Evolutionary conservation across 176 grass and related monocot genomes (phyloP).

Genomic region (Areca catechu): DNA sequence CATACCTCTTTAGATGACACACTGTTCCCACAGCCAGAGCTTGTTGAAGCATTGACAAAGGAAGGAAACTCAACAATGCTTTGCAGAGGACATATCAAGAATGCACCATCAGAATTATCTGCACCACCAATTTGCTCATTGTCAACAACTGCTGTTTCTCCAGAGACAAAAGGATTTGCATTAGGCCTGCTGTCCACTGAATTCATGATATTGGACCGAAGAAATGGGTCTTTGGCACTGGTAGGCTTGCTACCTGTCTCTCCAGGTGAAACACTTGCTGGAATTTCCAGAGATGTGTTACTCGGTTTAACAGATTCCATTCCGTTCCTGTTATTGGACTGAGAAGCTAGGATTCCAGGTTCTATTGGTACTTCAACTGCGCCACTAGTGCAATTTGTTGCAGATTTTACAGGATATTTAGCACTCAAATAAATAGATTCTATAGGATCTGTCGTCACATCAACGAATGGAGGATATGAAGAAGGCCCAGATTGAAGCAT

Average conservation of each 20-base stretch:
- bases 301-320: not conserved
- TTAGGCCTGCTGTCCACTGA: not conserved
- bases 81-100: not conserved
- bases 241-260: not conserved
- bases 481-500: too few relatives aligned
- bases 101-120: constrained; percentile 20
- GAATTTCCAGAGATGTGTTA: not conserved
- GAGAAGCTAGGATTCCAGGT: not conserved
- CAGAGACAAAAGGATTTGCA: not conserved
- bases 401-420: not conserved
- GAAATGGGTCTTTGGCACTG: not conserved
- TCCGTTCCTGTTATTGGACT: not conserved
- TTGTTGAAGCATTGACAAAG: constrained; percentile 18
- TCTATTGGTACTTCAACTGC: not conserved
- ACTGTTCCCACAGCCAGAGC: constrained; percentile 17
- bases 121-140: constrained; percentile 16
- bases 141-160: constrained; percentile 12
- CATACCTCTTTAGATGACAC: constrained; percentile 27
- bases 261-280: not conserved
- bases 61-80: constrained; percentile 18
- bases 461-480: too few relatives aligned
- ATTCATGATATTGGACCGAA: not conserved
- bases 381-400: not conserved
- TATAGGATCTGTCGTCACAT: too few relatives aligned
- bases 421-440: not conserved